A percentile compares a stretch with the other conserved stretches of the same genome.
These are phyloP conservation scores for Aspergillus biplanus DNA, from an alignment of 495 filamentous ascomycete species.

Conservation along the genomic window DNA sequence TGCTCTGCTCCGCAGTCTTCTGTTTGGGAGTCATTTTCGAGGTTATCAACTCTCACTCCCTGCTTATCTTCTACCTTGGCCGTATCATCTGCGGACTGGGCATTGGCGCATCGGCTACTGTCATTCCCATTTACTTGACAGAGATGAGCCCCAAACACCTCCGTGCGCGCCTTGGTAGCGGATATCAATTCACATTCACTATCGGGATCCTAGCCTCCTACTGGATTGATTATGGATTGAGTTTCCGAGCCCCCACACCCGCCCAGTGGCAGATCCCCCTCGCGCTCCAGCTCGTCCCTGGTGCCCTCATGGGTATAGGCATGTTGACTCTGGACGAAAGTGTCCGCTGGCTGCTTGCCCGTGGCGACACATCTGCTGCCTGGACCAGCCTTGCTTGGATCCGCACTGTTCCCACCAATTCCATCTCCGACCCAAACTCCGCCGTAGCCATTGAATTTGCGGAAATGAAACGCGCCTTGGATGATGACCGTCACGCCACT, in stretches of 20 bases:
- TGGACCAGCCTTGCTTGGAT: slow-evolving; percentile 55
- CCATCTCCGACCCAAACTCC: slow-evolving; percentile 31
- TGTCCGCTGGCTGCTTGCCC: slow-evolving; percentile 54
- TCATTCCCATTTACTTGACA: slow-evolving; percentile 60
- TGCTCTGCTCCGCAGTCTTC: slow-evolving; percentile 49
- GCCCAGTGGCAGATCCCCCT: slow-evolving; percentile 59
- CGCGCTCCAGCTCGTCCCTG: slow-evolving; percentile 55
- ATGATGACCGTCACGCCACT: slow-evolving; percentile 46
- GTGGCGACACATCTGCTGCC: slow-evolving; percentile 44
- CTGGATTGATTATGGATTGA: slow-evolving; percentile 58
- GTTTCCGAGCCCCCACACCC: slow-evolving; percentile 58
- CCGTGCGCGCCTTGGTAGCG: slow-evolving; percentile 54
- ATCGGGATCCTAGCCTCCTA: slow-evolving; percentile 56
- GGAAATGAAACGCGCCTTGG: slow-evolving; percentile 47
- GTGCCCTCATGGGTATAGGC: slow-evolving; percentile 53
- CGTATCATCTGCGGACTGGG: slow-evolving; percentile 60
- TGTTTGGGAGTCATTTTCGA: slow-evolving; percentile 51
- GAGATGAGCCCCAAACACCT: slow-evolving; percentile 61
- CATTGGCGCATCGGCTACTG: slow-evolving; percentile 58
- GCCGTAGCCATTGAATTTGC: slow-evolving; percentile 39
- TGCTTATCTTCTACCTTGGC: slow-evolving; percentile 47
- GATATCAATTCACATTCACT: slow-evolving; percentile 58
- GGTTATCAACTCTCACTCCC: slow-evolving; percentile 45
- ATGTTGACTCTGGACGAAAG: slow-evolving; percentile 54
- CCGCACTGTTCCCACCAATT: slow-evolving; percentile 39